phyloP scores from a whole-genome alignment of 148 eudicot species.

The Euryodendron excelsum region DNA sequence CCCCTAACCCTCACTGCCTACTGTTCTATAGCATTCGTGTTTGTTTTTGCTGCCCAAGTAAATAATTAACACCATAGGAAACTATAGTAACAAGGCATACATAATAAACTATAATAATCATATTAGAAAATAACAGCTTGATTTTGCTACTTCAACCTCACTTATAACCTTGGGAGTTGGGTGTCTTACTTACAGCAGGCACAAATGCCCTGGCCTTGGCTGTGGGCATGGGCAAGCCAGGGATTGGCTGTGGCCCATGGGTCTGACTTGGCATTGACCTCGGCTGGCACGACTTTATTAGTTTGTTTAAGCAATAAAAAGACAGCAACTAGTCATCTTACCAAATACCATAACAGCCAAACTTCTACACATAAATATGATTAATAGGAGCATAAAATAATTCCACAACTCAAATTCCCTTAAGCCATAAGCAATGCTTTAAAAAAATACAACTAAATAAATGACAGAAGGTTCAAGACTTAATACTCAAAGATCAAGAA shows the following conservation, averaged over 20 bases:
- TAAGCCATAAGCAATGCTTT: background rate
- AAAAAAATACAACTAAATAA: background rate
- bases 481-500: background rate
- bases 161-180: too few species aligned
- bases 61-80: background rate
- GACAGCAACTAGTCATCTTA: background rate
- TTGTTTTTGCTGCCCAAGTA: background rate
- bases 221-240: background rate
- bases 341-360: background rate
- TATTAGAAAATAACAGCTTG: conserved; percentile 2
- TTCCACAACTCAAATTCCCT: background rate
- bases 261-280: too few species aligned
- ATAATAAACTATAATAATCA: background rate
- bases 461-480: background rate
- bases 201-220: background rate
- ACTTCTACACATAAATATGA: background rate
- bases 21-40: background rate
- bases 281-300: background rate
- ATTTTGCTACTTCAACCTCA: background rate
- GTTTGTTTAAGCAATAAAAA: background rate
- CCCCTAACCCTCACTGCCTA: background rate
- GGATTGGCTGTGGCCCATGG: too few species aligned
- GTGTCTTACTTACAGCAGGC: too few species aligned
- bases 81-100: background rate
- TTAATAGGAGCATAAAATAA: background rate